Evolutionary conservation across 345 rosid species (phyloP), one percentile per base, ranked within the genome.

Genomic region (Citrus mangshanensis): DNA sequence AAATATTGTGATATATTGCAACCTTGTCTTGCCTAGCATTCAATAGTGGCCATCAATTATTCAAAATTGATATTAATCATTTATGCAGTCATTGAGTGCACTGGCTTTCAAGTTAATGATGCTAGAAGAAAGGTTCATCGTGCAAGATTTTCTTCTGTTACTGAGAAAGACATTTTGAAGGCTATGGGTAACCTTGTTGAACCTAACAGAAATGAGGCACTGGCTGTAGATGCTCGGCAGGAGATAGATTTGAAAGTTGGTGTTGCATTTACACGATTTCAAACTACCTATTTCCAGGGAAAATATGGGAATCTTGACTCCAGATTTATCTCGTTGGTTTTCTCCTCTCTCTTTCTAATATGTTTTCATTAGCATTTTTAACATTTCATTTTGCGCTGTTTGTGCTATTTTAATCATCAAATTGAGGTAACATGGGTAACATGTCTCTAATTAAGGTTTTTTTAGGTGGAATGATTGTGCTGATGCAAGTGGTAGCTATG

Each of bases 211-310:
- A 79, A 90, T 80, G 99, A 95, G 86, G 93, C 99, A 79, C 82
- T 93, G 81, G 93, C 99, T 73, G 99, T 95, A 64, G 99, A 95
- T 90, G 99, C 98, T 80, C 97, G 99, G 18, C 99, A 92, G 85
- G 98, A 95, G 91, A 95, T 95, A 83, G 99, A 95, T 89, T 87
- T 95, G 84, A 95, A 95, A 95, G 99, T 95, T 78, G 99, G 99
- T 22, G 98, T 95, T 65, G 96, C 99, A 77, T 95, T 95, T 88
- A 93, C 99, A 4, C 89, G 99, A 66, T 95, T 89, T 81, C 98
- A 95, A 79, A 95, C 99, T 74, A 86, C 87, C 88, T 93, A 82
- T 88, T 95, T 95, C 83, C 99, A 95, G 79, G 99, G 97, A 64
- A 93, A 91, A 89, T 95, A 95, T 88, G 98, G 95, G 84, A 90